These are phyloP conservation scores for Boletellus sp. DNA, from an alignment of 768 basidiomycete species.

Conservation along the genomic window DNA sequence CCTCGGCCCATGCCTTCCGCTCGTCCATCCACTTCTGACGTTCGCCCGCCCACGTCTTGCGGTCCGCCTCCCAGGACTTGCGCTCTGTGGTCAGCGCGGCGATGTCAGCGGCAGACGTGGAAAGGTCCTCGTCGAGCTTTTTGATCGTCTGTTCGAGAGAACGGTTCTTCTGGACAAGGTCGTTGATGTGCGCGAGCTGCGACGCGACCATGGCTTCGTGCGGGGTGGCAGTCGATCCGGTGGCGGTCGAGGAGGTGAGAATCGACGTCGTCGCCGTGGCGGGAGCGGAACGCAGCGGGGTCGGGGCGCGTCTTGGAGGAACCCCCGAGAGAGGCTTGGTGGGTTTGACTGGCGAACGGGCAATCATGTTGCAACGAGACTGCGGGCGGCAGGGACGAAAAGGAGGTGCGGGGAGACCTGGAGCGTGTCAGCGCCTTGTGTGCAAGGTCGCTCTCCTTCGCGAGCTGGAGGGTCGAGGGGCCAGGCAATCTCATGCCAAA, in stretches of 20 bases:
- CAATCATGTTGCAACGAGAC: slow-evolving; percentile 20
- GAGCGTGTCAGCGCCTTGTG: background rate
- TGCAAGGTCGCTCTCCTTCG: background rate
- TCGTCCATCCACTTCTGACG: slow-evolving; percentile 48
- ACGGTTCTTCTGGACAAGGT: slow-evolving; percentile 66
- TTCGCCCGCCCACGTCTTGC: slow-evolving; percentile 21
- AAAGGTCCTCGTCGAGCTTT: slow-evolving; percentile 49
- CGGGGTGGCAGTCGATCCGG: slow-evolving; percentile 31
- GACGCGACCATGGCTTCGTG: slow-evolving; percentile 52
- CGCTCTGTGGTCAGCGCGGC: slow-evolving; percentile 42
- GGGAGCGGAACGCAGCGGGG: slow-evolving; percentile 19
- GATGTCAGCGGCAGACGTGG: slow-evolving; percentile 27
- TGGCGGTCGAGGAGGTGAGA: slow-evolving; percentile 26
- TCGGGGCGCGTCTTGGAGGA: slow-evolving; percentile 17
- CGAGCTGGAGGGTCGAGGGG: background rate
- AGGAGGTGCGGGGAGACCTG: background rate
- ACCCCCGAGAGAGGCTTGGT: slow-evolving; percentile 6
- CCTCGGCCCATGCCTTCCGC: slow-evolving; percentile 55
- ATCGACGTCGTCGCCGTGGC: slow-evolving; percentile 24
- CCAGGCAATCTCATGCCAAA: slow-evolving; percentile 7
- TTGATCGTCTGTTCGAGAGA: slow-evolving; percentile 59
- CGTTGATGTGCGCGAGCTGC: slow-evolving; percentile 66
- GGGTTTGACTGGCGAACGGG: slow-evolving; percentile 28
- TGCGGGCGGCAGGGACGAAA: background rate
- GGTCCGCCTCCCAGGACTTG: slow-evolving; percentile 24